Conservation (phyloP, 2,329 filamentous ascomycete species). For the Trichoderma atrobrunneum region DNA sequence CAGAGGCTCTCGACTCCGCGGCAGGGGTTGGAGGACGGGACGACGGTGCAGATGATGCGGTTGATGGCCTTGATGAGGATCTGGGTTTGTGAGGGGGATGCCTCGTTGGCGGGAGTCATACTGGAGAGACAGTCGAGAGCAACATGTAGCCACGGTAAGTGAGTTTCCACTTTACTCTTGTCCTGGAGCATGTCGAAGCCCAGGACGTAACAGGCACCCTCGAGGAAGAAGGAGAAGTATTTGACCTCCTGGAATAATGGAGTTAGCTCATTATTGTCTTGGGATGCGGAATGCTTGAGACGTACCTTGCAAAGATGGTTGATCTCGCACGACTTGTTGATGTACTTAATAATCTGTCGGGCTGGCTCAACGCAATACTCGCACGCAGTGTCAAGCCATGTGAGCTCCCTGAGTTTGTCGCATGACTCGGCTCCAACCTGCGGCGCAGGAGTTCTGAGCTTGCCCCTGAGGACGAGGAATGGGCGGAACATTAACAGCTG, state of each 20-base stretch:
- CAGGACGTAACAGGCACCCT: constrained; percentile 5
- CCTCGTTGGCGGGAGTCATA: not conserved
- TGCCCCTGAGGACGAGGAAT: not conserved
- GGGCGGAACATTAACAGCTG: constrained; percentile 13
- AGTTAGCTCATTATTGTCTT: not conserved
- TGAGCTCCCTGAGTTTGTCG: constrained; percentile 10
- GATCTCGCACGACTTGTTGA: constrained; percentile 12
- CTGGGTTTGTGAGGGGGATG: not conserved
- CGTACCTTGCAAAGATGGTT: constrained; percentile 5
- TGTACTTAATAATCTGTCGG: constrained; percentile 9
- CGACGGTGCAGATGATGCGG: constrained; percentile 12
- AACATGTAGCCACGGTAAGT: constrained; percentile 5
- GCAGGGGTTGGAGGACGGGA: not conserved
- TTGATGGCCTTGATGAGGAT: constrained; percentile 15
- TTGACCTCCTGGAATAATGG: not conserved
- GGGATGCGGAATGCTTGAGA: not conserved
- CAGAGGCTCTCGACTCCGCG: not conserved
- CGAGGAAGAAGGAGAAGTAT: constrained; percentile 14
- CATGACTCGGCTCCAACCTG: not conserved
- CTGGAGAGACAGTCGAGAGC: constrained; percentile 6
- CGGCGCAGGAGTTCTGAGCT: not conserved
- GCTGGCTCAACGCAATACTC: constrained; percentile 12
- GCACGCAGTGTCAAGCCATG: constrained; percentile 9
- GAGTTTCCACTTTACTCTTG: constrained; percentile 8
- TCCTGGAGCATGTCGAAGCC: constrained; percentile 15